Evolutionary conservation across 164 flowering plant genomes (phyloP).

Genomic region (Vitis riparia): DNA sequence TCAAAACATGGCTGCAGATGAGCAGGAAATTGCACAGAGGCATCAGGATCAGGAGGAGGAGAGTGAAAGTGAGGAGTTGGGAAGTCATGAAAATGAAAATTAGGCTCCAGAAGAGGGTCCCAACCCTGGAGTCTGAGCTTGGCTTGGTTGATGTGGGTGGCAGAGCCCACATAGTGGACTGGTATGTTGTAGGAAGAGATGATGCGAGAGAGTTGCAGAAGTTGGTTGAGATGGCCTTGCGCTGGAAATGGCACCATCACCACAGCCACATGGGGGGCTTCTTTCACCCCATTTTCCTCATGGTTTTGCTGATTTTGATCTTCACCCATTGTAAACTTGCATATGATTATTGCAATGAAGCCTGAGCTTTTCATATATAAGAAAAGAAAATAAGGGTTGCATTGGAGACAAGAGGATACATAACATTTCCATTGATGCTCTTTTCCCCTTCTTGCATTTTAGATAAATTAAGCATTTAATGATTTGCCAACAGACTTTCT

Average conservation of each 20-base stretch:
- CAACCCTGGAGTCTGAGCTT: slow-evolving; percentile 40
- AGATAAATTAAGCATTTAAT: no score
- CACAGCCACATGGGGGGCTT: slow-evolving; percentile 27
- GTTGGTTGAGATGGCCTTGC: slow-evolving; percentile 68
- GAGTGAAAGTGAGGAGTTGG: slow-evolving; percentile 28
- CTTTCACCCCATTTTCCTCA: neutral
- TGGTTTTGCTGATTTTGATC: neutral
- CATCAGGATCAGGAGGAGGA: slow-evolving; percentile 45
- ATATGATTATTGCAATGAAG: no score
- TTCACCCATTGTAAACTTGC: neutral
- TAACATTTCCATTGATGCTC: no score
- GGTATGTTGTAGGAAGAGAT: slow-evolving; percentile 33
- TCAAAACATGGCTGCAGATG: slow-evolving; percentile 51
- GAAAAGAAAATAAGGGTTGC: no score
- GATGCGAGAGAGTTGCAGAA: slow-evolving; percentile 55
- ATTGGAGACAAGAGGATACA: no score
- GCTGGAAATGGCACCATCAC: slow-evolving; percentile 59
- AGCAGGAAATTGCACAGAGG: slow-evolving; percentile 41
- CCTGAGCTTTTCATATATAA: no score
- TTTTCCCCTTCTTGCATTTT: no score
- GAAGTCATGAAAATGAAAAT: slow-evolving; percentile 55
- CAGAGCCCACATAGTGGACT: slow-evolving; percentile 45
- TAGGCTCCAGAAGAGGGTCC: slow-evolving; percentile 15
- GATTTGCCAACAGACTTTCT: no score
- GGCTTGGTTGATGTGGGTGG: slow-evolving; percentile 61